phyloP scores from a whole-genome alignment of 2,329 filamentous ascomycete genomes.

The Gnomoniopsis smithogilvyi region DNA sequence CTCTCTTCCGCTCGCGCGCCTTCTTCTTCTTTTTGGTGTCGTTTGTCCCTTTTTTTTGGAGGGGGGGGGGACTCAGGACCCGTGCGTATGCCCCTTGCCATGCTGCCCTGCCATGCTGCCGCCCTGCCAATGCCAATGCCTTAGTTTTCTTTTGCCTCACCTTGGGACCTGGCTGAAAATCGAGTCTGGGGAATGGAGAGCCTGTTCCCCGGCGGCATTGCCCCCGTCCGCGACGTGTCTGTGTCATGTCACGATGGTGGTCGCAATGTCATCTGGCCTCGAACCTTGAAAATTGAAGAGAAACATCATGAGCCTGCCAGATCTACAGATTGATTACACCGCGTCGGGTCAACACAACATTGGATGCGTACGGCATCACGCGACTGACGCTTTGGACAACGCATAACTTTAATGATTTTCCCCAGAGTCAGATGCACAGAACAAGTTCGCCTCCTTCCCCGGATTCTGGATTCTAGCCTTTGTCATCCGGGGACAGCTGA shows the following conservation, averaged over 20 bases:
- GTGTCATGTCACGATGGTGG: conserved; percentile 16
- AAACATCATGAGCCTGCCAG: neutral
- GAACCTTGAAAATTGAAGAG: neutral
- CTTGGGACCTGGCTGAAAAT: neutral
- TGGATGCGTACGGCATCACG: neutral
- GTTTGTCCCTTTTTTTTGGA: neutral
- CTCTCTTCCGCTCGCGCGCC: neutral
- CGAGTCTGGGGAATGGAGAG: neutral
- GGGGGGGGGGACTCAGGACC: too few relatives aligned
- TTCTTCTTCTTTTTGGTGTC: neutral
- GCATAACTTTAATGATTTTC: conserved; percentile 5
- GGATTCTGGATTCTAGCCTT: neutral
- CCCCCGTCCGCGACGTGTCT: neutral
- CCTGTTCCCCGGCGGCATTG: conserved; percentile 14
- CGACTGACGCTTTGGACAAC: conserved; percentile 1
- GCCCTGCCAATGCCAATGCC: neutral
- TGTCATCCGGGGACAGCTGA: neutral
- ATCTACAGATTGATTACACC: neutral
- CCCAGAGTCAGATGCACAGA: conserved; percentile 13
- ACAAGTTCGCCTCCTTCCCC: conserved; percentile 4
- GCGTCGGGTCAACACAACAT: neutral
- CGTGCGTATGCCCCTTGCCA: neutral
- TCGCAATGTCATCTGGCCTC: neutral
- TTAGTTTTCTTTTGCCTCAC: neutral
- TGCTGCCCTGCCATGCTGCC: too few relatives aligned